Conservation (phyloP, 805 yeast species). For the Scheffersomyces stipitis region DNA sequence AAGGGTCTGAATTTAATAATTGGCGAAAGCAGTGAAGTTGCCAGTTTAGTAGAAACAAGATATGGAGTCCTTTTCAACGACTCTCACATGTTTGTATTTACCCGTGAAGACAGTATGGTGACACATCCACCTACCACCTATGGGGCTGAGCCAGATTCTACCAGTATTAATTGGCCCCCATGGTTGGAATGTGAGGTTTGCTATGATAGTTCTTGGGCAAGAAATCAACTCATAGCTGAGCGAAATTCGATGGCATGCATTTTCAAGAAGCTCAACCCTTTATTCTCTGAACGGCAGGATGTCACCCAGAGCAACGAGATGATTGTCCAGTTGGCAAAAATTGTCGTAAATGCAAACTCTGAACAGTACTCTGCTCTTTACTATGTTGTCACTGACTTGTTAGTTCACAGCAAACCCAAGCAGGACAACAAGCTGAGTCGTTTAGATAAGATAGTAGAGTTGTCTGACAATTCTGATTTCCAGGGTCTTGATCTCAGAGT, state of each 20-base stretch:
- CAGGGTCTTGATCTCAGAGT: slow-evolving; percentile 32
- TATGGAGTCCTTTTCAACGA: slow-evolving; percentile 57
- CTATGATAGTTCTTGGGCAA: slow-evolving; percentile 12
- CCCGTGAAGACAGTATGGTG: slow-evolving; percentile 28
- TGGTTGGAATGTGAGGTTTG: slow-evolving; percentile 79
- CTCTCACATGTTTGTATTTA: slow-evolving; percentile 53
- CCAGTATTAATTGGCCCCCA: slow-evolving; percentile 75
- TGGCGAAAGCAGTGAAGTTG: slow-evolving; percentile 30
- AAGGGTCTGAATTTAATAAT: slow-evolving; percentile 39
- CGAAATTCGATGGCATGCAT: slow-evolving; percentile 43
- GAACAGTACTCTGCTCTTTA: slow-evolving; percentile 37
- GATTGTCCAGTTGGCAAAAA: slow-evolving; percentile 34
- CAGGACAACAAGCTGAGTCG: slow-evolving; percentile 37
- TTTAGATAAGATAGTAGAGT: slow-evolving; percentile 35
- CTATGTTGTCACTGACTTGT: slow-evolving; percentile 34
- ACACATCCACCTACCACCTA: slow-evolving; percentile 14
- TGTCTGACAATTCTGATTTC: slow-evolving; percentile 37
- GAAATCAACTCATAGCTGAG: slow-evolving; percentile 33
- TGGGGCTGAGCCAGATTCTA: slow-evolving; percentile 14
- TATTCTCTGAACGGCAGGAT: slow-evolving; percentile 35
- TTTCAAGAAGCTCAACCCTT: slow-evolving; percentile 50
- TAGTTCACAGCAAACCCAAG: slow-evolving; percentile 26
- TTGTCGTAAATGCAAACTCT: slow-evolving; percentile 39
- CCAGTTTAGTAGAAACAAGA: slow-evolving; percentile 53
- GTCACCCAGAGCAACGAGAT: slow-evolving; percentile 26